Evolutionary conservation across 306 rosid genomes (phyloP).

Genomic region (Vigna nakashimae): DNA sequence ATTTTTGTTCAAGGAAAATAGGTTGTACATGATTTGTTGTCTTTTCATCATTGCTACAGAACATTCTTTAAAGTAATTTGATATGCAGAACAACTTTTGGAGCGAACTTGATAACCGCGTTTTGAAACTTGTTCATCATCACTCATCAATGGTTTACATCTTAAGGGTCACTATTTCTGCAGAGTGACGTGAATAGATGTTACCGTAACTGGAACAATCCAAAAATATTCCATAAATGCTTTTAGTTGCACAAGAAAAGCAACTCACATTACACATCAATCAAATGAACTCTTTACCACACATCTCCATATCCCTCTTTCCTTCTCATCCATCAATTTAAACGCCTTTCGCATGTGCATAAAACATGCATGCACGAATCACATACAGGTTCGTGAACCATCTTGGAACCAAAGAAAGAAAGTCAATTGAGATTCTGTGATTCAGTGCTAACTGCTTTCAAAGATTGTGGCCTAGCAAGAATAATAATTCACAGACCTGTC

Average conservation of each 20-base stretch:
- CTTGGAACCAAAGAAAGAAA: not conserved
- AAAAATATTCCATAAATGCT: conserved; percentile 21
- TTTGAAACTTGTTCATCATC: not conserved
- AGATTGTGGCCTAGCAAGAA: conserved; percentile 45
- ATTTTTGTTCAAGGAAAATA: not conserved
- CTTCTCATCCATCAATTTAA: conserved; percentile 24
- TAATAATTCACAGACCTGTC: conserved; percentile 42
- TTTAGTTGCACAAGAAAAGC: not conserved
- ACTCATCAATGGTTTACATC: not conserved
- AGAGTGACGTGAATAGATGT: conserved; percentile 13
- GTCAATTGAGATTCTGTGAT: conserved; percentile 30
- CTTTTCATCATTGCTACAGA: not conserved
- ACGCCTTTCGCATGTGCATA: not conserved
- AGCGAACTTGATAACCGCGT: not conserved
- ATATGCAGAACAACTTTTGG: not conserved
- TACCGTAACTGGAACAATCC: not conserved
- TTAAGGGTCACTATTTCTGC: not conserved
- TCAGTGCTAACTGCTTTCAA: conserved; percentile 30
- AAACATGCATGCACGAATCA: conserved; percentile 3
- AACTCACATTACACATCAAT: not conserved
- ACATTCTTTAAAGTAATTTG: not conserved
- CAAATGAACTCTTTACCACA: not conserved
- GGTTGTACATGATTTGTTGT: not conserved
- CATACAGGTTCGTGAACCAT: conserved; percentile 19
- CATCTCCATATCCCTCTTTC: not conserved